Evolutionary conservation across 176 grass and related monocot species (phyloP).

Genomic region (Ampelocalamus luodianensis): DNA sequence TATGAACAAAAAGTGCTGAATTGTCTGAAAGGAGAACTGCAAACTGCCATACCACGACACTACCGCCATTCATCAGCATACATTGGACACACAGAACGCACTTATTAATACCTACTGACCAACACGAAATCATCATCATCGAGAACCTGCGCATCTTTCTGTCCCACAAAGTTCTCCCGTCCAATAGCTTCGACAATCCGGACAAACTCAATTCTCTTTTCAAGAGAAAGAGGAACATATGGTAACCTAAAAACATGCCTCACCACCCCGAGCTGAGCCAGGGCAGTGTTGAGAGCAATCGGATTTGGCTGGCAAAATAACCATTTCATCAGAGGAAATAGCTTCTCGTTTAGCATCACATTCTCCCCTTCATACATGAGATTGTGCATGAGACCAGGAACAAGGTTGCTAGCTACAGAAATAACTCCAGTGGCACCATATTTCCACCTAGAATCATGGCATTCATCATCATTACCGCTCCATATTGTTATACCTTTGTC

Average conservation of each 20-base stretch:
- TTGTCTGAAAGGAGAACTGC: not conserved
- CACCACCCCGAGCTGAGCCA: conserved; percentile 77
- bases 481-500: conserved; percentile 76
- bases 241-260: conserved; percentile 74
- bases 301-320: conserved; percentile 82
- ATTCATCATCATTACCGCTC: conserved; percentile 80
- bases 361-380: conserved; percentile 78
- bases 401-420: conserved; percentile 82
- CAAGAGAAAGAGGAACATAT: conserved; percentile 74
- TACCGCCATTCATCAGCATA: conserved; percentile 6
- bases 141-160: conserved; percentile 64
- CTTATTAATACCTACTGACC: conserved; percentile 65
- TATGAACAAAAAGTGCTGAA: not conserved
- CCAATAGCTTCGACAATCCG: conserved; percentile 72
- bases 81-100: not conserved
- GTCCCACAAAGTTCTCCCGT: conserved; percentile 70
- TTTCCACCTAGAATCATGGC: conserved; percentile 82
- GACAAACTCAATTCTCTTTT: conserved; percentile 73
- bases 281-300: conserved; percentile 78
- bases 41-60: not conserved
- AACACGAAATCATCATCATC: conserved; percentile 81
- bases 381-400: conserved; percentile 70
- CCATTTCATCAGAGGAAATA: conserved; percentile 76
- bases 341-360: conserved; percentile 51
- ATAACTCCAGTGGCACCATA: conserved; percentile 74